A percentile compares a stretch with the other conserved stretches of the same genome.
phyloP scores from a whole-genome alignment of 352 stramenopile genomes.

The Elongisporangium undulatum region DNA sequence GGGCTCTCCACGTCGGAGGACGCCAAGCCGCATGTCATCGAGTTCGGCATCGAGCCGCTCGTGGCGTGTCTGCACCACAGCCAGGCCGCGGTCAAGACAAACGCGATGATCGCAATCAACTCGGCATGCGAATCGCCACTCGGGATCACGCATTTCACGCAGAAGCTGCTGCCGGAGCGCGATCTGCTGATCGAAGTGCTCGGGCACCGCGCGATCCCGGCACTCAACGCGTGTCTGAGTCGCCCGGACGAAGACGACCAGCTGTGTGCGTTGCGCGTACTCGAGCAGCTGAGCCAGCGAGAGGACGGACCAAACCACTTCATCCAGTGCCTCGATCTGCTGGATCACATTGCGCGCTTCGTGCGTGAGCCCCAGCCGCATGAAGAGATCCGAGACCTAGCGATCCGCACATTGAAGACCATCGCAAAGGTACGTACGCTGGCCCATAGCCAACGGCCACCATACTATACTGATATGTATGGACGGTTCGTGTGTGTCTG shows the following conservation, averaged over 20 bases:
- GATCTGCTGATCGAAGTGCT: constrained; percentile 51
- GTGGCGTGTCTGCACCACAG: constrained; percentile 49
- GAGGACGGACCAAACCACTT: constrained; percentile 23
- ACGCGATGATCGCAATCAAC: constrained; percentile 55
- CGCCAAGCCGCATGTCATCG: constrained; percentile 62
- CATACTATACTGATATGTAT: neutral
- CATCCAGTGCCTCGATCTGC: constrained; percentile 47
- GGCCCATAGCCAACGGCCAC: neutral
- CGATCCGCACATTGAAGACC: constrained; percentile 21
- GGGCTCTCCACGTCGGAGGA: constrained; percentile 58
- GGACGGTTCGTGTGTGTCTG: neutral
- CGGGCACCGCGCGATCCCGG: constrained; percentile 37
- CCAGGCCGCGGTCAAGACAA: constrained; percentile 29
- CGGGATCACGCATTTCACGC: constrained; percentile 35
- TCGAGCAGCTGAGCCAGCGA: constrained; percentile 22
- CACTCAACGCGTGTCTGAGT: constrained; percentile 34
- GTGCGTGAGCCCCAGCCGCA: constrained; percentile 12
- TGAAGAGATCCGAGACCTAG: constrained; percentile 14
- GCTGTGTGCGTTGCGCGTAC: constrained; percentile 28
- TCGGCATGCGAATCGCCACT: constrained; percentile 56
- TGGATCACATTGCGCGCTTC: constrained; percentile 36
- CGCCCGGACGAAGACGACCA: constrained; percentile 42
- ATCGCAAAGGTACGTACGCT: constrained; percentile 17
- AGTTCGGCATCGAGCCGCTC: constrained; percentile 66
- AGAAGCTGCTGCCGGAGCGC: constrained; percentile 29